Evolutionary conservation across 352 stramenopile genomes (phyloP), one percentile per base, ranked within the genome.

Genomic region (Sclerospora graminicola): DNA sequence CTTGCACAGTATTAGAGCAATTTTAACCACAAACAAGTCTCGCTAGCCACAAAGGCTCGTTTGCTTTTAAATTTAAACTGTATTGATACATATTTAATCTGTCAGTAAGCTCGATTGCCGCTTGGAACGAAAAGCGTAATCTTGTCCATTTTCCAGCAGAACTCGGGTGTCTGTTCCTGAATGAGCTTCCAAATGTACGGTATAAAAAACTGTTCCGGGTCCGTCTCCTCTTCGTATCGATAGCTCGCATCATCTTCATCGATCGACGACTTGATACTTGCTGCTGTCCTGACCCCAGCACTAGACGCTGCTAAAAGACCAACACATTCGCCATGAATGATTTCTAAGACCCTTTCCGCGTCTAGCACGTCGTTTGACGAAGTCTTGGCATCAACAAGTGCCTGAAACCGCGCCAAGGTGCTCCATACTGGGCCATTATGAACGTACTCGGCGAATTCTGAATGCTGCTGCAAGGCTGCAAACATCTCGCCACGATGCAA

Each of bases 61-160:
- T 26, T 26, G 21, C 21, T 26, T 26, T 26, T 26, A 26, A n/a
- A n/a, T n/a, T n/a, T n/a, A n/a, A n/a, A n/a, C 21, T 26, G 6
- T 26, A 26, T 3, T 26, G 4, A 26, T 26, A 26, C 21, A 26
- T 26, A 26, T 26, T 45, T 37, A 66, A 11, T 52, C 39, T 27
- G 49, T 67, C 2, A 41, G 31, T 14, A 65, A 34, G 16, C 37
- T 49, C 8, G 39, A 31, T 27, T 54, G 14, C 36, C 28, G 14
- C 41, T 63, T 5, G 68, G 59, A 21, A 66, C 45, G 20, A 88
- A 88, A 29, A 88, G 73, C 34, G 76, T 88, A 57, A 86, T 84
- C 56, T 88, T 88, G 39, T 86, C 73, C 5, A 63, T 55, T 38
- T 81, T 84, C 78, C 78, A 90, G 52, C 68, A 77, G 31, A 87